Evolutionary conservation across 106 monocot genomes (phyloP).

Genomic region (Chionographis japonica): DNA sequence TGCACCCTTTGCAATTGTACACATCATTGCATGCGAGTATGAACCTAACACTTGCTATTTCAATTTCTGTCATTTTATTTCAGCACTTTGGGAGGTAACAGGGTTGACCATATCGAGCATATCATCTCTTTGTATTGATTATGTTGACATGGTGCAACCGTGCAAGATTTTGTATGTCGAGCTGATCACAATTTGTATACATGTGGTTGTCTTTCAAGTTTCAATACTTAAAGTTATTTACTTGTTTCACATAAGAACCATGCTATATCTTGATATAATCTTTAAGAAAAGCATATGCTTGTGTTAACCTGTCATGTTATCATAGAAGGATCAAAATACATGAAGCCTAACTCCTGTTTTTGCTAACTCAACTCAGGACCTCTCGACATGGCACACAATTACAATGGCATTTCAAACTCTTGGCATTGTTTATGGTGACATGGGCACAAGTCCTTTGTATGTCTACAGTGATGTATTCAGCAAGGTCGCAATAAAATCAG

Average conservation of each 20-base stretch:
- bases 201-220: background rate
- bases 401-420: conserved; percentile 98
- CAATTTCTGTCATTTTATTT: too few relatives aligned
- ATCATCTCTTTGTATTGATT: too few relatives aligned
- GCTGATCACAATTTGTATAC: background rate
- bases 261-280: background rate
- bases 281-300: too few relatives aligned
- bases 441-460: conserved; percentile 94
- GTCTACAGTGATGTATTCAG: conserved; percentile 92
- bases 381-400: conserved; percentile 54
- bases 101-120: too few relatives aligned
- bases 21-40: too few relatives aligned
- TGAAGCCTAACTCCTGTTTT: background rate
- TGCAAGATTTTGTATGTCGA: too few relatives aligned
- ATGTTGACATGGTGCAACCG: too few relatives aligned
- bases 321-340: background rate
- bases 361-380: conserved; percentile 32
- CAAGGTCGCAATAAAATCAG: conserved; percentile 86
- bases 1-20: too few relatives aligned
- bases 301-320: background rate
- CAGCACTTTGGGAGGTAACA: too few relatives aligned
- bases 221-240: background rate
- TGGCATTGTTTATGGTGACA: conserved; percentile 90
- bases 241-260: too few relatives aligned
- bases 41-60: too few relatives aligned